Evolutionary conservation across 352 stramenopile species (phyloP).

Genomic region (Phytopythium chamaehyphon): DNA sequence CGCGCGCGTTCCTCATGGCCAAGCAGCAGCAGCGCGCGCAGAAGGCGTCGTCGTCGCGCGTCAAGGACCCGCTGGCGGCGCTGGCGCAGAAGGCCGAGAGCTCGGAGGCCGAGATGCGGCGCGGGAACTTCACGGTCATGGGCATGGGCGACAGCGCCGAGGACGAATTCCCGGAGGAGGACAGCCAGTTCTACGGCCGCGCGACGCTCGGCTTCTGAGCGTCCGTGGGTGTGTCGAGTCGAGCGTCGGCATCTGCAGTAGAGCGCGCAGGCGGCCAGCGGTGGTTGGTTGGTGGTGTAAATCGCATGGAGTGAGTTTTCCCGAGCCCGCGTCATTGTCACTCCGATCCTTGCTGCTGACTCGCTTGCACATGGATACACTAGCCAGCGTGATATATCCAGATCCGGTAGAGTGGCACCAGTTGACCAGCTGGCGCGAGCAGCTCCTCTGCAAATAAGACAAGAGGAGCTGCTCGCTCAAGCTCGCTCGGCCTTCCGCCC

Average conservation of each 20-base stretch:
- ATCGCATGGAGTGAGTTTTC: no score
- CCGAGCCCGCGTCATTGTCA: no score
- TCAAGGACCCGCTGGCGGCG: slow-evolving; percentile 7
- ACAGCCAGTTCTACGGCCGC: slow-evolving; percentile 80
- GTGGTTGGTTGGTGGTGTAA: no score
- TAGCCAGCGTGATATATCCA: no score
- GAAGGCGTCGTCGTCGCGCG: slow-evolving; percentile 19
- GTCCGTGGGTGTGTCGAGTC: background rate
- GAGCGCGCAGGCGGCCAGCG: slow-evolving; percentile 3
- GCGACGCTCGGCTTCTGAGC: slow-evolving; percentile 76
- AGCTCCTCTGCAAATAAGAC: no score
- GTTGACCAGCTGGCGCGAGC: no score
- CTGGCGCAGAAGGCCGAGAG: slow-evolving; percentile 14
- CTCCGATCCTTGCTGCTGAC: no score
- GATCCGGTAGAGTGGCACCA: no score
- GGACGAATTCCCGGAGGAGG: slow-evolving; percentile 42
- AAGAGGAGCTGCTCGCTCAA: no score
- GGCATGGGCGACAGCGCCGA: slow-evolving; percentile 22
- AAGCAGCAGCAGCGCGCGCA: slow-evolving; percentile 23
- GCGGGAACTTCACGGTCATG: slow-evolving; percentile 28
- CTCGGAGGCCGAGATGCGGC: slow-evolving; percentile 17
- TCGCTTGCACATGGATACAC: no score
- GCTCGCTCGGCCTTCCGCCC: no score
- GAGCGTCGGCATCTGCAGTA: background rate
- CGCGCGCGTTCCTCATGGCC: slow-evolving; percentile 53